These are phyloP conservation scores for Phytopythium vexans DNA, from an alignment of 352 stramenopile genomes.

Conservation along the genomic window DNA sequence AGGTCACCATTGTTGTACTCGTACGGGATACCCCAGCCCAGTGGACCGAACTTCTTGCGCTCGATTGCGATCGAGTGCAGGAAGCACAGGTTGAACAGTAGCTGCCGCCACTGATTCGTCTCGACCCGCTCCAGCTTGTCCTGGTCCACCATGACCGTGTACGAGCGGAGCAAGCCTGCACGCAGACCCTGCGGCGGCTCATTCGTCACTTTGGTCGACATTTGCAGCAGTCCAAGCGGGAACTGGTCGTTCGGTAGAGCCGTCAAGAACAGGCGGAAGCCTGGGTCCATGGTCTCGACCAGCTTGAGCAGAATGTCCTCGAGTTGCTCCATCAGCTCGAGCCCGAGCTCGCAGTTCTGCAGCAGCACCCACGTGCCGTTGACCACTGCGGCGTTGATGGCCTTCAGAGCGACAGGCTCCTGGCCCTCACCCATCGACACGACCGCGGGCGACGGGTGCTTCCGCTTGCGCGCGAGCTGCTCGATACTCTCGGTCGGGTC, in stretches of 20 bases:
- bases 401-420: constrained; percentile 96
- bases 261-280: constrained; percentile 98
- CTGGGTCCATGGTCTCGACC: constrained; percentile 93
- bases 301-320: constrained; percentile 97
- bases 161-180: constrained; percentile 94
- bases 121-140: constrained; percentile 97
- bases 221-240: constrained; percentile 96
- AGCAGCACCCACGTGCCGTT: constrained; percentile 98
- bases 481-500: constrained; percentile 98
- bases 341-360: constrained; percentile 97
- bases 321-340: constrained; percentile 98
- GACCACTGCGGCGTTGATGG: constrained; percentile 94
- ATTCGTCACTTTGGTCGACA: constrained; percentile 99
- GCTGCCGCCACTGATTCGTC: constrained; percentile 94
- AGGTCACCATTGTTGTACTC: constrained; percentile 99
- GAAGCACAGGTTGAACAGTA: constrained; percentile 98
- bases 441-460: constrained; percentile 93
- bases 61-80: constrained; percentile 98
- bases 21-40: constrained; percentile 98
- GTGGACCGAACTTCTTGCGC: constrained; percentile 97
- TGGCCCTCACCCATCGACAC: constrained; percentile 99
- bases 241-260: constrained; percentile 96
- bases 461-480: constrained; percentile 95
- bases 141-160: constrained; percentile 99
- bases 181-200: constrained; percentile 95